Conservation (phyloP, 495 filamentous ascomycete species). For the Aspergillus funiculosus region DNA sequence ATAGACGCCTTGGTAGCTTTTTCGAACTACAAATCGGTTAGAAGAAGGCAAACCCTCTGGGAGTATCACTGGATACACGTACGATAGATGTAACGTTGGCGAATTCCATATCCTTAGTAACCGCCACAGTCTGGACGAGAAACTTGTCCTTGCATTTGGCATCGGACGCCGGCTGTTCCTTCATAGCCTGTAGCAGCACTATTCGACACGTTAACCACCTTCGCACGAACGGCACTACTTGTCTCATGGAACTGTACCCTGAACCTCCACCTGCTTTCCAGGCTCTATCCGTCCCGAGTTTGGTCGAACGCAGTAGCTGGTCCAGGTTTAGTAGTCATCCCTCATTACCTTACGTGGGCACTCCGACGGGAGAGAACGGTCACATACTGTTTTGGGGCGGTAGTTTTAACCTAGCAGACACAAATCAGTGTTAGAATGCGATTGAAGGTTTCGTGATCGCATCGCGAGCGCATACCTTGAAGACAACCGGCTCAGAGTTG, state of each 20-base stretch:
- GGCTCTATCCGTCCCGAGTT: slow-evolving; percentile 94
- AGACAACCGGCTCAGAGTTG: slow-evolving; percentile 74
- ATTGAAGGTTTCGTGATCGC: slow-evolving; percentile 2
- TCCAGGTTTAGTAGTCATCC: slow-evolving; percentile 23
- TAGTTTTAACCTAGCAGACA: slow-evolving; percentile 82
- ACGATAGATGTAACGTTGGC: slow-evolving; percentile 74
- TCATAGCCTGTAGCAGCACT: slow-evolving; percentile 98
- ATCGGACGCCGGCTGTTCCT: slow-evolving; percentile 79
- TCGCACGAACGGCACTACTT: background rate
- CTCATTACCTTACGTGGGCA: background rate
- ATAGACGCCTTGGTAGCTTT: slow-evolving; percentile 69
- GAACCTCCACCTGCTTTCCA: slow-evolving; percentile 81
- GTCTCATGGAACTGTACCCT: slow-evolving; percentile 54
- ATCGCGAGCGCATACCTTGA: slow-evolving; percentile 65
- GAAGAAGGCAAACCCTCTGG: background rate
- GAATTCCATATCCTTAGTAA: slow-evolving; percentile 78
- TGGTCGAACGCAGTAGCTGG: slow-evolving; percentile 95
- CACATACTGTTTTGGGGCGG: slow-evolving; percentile 94
- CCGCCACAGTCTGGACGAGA: slow-evolving; percentile 86
- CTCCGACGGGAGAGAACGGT: slow-evolving; percentile 2
- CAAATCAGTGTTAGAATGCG: slow-evolving; percentile 18
- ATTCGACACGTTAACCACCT: slow-evolving; percentile 13
- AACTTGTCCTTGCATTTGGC: slow-evolving; percentile 96
- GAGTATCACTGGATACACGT: slow-evolving; percentile 30
- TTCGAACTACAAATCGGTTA: slow-evolving; percentile 49